Base-by-base conservation (phyloP, 164 flowering plant genomes). In the Warburgia ugandensis region DNA sequence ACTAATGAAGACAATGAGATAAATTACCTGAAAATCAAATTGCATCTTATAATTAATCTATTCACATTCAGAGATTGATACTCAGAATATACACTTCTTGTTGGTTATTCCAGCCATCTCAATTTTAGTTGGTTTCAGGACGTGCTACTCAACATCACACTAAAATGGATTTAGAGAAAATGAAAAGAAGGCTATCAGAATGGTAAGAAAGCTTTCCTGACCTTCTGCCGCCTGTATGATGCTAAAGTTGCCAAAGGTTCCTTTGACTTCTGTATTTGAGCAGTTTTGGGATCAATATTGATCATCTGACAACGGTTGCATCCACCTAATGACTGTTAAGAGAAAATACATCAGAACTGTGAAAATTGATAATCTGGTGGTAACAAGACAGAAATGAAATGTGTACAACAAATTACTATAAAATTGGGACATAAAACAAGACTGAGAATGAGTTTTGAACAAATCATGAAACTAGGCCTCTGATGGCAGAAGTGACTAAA, bases 251-350 rank as follows among this genome's bases (percentile, higher is more conserved):
- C 84, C 68, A 92, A 66, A 26, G 99, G 99, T 61, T 92, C 95
- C 12, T 65, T 88, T 23, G 77, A 67, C 45, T 65, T 80, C 48
- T 59, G 59, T 33, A 73, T 65, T 39, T 66, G 63, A 37, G 74
- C 84, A 6, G 55, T 64, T 40, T 55, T 49, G 32, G 60, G 53
- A 44, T 52, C 65, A 36, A 78, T 46, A 61, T 88, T 86, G 67
- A 88, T 80, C 89, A 88, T 80, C 59, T 92, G 84, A 68, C 96
- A 92, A 27, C 96, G 91, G 55, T 84, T 88, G 78, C 99, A 88
- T 55, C 99, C 96, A 55, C 97, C 99, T 42, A 88, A 40, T 4
- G 88, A 83, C 98, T 91, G 69, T 49, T 60, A n/a, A 46, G 45
- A 55, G 51, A 53, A 5, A 29, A 33, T 19, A 22, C 17, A 43